These are phyloP conservation scores for Chenopodium album DNA, from an alignment of 148 eudicot genomes.

Conservation along the genomic window DNA sequence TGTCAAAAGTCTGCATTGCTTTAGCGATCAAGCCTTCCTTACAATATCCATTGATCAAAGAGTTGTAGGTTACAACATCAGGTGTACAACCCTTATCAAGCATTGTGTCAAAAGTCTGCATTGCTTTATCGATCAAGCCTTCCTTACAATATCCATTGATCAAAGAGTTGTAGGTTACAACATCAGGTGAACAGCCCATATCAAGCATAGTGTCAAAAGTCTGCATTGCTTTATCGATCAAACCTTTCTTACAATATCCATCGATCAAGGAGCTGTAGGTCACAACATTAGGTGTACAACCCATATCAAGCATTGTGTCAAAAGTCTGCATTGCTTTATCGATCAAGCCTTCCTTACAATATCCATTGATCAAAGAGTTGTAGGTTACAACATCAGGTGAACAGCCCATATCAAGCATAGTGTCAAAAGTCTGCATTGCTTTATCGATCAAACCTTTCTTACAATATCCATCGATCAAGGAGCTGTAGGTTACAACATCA, in stretches of 20 bases:
- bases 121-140: slow-evolving; percentile 37
- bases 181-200: slow-evolving; percentile 28
- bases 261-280: slow-evolving; percentile 34
- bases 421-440: slow-evolving; percentile 16
- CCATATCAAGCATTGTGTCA: slow-evolving; percentile 23
- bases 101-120: neutral
- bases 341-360: slow-evolving; percentile 25
- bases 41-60: slow-evolving; percentile 34
- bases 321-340: slow-evolving; percentile 12
- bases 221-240: slow-evolving; percentile 6
- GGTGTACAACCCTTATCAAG: too few species aligned
- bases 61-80: slow-evolving; percentile 30
- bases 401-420: slow-evolving; percentile 27
- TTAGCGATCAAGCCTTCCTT: slow-evolving; percentile 30
- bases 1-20: slow-evolving; percentile 25
- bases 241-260: slow-evolving; percentile 32
- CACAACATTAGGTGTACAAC: slow-evolving; percentile 28
- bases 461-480: slow-evolving; percentile 32
- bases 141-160: slow-evolving; percentile 24
- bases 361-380: slow-evolving; percentile 35
- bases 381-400: slow-evolving; percentile 30
- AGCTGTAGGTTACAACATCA: slow-evolving; percentile 32
- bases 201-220: slow-evolving; percentile 25
- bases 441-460: slow-evolving; percentile 15
- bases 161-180: slow-evolving; percentile 22